phyloP scores from a whole-genome alignment of 2,329 filamentous ascomycete genomes.

The Ophiocordyceps camponoti-rufipedis region DNA sequence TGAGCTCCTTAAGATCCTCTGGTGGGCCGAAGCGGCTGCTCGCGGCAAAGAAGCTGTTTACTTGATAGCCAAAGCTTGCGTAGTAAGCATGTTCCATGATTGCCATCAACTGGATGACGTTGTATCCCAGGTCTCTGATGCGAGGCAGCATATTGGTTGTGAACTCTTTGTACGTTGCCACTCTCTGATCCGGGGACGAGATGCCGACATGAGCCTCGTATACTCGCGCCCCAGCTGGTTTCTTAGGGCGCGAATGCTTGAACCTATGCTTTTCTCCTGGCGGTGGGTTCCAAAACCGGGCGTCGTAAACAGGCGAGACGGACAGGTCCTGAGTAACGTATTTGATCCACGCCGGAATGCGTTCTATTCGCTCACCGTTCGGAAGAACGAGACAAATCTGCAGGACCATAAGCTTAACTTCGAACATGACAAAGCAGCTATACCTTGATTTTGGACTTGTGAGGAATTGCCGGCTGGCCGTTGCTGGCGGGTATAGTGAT shows the following conservation, averaged over 20 bases:
- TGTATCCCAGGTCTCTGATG: constrained; percentile 83
- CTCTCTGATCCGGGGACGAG: constrained; percentile 72
- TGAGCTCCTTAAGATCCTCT: constrained; percentile 89
- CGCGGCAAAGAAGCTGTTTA: constrained; percentile 97
- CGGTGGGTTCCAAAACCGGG: constrained; percentile 92
- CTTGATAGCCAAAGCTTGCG: constrained; percentile 94
- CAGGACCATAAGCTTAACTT: neutral
- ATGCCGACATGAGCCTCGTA: constrained; percentile 99
- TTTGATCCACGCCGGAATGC: constrained; percentile 91
- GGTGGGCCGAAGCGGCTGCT: constrained; percentile 89
- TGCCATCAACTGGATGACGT: constrained; percentile 96
- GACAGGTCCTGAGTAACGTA: constrained; percentile 86
- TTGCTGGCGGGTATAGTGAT: constrained; percentile 55
- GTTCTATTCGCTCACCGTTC: constrained; percentile 64
- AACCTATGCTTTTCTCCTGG: constrained; percentile 59
- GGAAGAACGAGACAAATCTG: constrained; percentile 67
- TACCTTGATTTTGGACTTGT: constrained; percentile 94
- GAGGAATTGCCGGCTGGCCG: constrained; percentile 63
- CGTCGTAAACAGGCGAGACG: constrained; percentile 86
- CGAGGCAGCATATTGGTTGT: constrained; percentile 80
- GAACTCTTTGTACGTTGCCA: constrained; percentile 95
- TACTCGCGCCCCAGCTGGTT: constrained; percentile 72
- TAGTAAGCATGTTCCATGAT: constrained; percentile 99
- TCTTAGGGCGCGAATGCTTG: constrained; percentile 66
- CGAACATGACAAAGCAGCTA: neutral